These are phyloP conservation scores for Lasiosphaeria hispida DNA, from an alignment of 495 filamentous ascomycete species.

Conservation along the genomic window DNA sequence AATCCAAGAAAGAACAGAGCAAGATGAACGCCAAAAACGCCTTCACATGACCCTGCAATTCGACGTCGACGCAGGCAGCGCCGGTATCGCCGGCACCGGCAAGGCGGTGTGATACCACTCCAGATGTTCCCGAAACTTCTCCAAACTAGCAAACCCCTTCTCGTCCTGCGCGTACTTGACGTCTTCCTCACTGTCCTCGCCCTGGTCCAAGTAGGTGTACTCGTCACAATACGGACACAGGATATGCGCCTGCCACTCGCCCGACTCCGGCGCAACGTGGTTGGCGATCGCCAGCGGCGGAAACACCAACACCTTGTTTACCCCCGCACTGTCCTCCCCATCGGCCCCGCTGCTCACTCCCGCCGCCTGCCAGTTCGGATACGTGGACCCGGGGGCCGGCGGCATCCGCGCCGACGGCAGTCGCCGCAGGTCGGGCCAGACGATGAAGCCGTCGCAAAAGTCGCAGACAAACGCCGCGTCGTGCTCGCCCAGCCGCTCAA, in stretches of 20 bases:
- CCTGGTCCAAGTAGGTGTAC: slow-evolving; percentile 45
- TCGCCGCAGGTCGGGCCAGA: slow-evolving; percentile 44
- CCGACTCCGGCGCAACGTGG: slow-evolving; percentile 41
- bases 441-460: slow-evolving; percentile 48
- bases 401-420: slow-evolving; percentile 39
- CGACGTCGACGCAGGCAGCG: slow-evolving; percentile 14
- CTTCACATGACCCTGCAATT: slow-evolving; percentile 42
- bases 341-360: slow-evolving; percentile 1
- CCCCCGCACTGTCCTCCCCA: not conserved
- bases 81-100: slow-evolving; percentile 25
- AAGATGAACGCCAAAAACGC: slow-evolving; percentile 17
- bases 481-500: slow-evolving; percentile 40
- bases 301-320: slow-evolving; percentile 43
- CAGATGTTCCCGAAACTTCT: slow-evolving; percentile 43
- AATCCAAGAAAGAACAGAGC: slow-evolving; percentile 3
- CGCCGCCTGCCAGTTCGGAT: slow-evolving; percentile 33
- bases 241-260: slow-evolving; percentile 42
- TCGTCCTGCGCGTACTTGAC: slow-evolving; percentile 42
- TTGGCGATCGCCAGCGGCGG: slow-evolving; percentile 49
- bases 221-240: slow-evolving; percentile 50
- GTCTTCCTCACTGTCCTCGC: slow-evolving; percentile 42
- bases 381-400: slow-evolving; percentile 14
- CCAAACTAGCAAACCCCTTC: slow-evolving; percentile 39
- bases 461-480: slow-evolving; percentile 50
- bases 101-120: slow-evolving; percentile 46